Evolutionary conservation across 305 asterid genomes (phyloP).

Genomic region (Rubia peregrina): DNA sequence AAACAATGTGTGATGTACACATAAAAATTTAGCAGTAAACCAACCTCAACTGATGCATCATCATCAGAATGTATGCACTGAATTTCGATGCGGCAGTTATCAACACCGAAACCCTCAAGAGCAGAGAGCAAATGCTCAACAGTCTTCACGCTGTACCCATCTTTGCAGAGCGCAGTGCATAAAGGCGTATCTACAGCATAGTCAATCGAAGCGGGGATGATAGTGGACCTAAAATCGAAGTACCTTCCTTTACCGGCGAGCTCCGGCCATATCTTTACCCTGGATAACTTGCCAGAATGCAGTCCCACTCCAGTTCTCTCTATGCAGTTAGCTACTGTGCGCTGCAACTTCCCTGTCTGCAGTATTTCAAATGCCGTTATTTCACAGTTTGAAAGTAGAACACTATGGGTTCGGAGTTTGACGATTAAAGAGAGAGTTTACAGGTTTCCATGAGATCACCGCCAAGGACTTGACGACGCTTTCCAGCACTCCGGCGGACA

Average conservation of each 20-base stretch:
- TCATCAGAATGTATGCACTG: slow-evolving; percentile 33
- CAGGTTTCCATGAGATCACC: slow-evolving; percentile 67
- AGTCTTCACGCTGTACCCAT: slow-evolving; percentile 61
- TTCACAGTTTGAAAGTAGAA: not conserved
- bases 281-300: slow-evolving; percentile 69
- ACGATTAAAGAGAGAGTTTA: slow-evolving; percentile 18
- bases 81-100: slow-evolving; percentile 74
- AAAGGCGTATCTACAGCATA: slow-evolving; percentile 55
- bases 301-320: slow-evolving; percentile 71
- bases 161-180: slow-evolving; percentile 63
- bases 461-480: slow-evolving; percentile 38
- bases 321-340: slow-evolving; percentile 50
- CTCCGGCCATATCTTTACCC: slow-evolving; percentile 60
- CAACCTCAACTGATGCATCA: slow-evolving; percentile 58
- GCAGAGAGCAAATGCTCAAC: slow-evolving; percentile 95
- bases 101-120: slow-evolving; percentile 82
- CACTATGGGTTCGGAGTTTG: not conserved
- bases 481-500: slow-evolving; percentile 30
- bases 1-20: not conserved
- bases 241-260: slow-evolving; percentile 60
- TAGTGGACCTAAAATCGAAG: slow-evolving; percentile 46
- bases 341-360: slow-evolving; percentile 86
- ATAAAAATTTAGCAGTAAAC: not conserved
- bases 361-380: slow-evolving; percentile 8
- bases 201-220: slow-evolving; percentile 57